Percentiles rank a stretch among this genome's conserved stretches.
Conservation (phyloP, 1,284 basidiomycete species). For the Pseudozyma thailandica region DNA sequence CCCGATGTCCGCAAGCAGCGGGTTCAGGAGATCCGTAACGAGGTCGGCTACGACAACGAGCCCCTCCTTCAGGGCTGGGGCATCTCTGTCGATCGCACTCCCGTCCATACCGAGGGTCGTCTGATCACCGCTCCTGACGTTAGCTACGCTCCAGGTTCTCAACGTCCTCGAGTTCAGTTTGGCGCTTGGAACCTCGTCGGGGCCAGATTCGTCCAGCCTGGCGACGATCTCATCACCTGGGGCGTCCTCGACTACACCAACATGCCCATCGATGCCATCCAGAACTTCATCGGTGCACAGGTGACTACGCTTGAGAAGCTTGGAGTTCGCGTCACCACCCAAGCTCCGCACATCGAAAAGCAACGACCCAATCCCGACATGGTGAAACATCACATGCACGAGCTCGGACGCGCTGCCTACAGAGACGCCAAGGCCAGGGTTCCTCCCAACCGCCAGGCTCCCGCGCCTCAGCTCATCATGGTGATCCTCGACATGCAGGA, state of each 20-base stretch:
- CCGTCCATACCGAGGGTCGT: slow-evolving; percentile 67
- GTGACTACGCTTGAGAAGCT: slow-evolving; percentile 14
- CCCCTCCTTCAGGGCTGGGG: slow-evolving; percentile 67
- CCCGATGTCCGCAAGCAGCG: slow-evolving; percentile 39
- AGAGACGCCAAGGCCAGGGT: slow-evolving; percentile 11
- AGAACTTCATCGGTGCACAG: slow-evolving; percentile 24
- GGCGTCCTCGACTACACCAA: slow-evolving; percentile 50
- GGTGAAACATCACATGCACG: slow-evolving; percentile 15
- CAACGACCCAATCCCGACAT: slow-evolving; percentile 1
- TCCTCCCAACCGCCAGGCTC: slow-evolving; percentile 5
- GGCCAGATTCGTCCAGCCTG: slow-evolving; percentile 33
- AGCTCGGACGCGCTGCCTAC: slow-evolving; percentile 20
- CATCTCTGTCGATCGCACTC: slow-evolving; percentile 65
- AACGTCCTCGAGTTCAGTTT: slow-evolving; percentile 67
- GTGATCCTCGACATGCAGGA: slow-evolving; percentile 56
- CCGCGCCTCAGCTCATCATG: slow-evolving; percentile 51
- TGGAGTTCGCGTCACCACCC: slow-evolving; percentile 34
- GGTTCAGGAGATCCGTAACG: slow-evolving; percentile 38
- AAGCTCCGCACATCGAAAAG: slow-evolving; percentile 12
- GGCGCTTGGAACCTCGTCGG: slow-evolving; percentile 56
- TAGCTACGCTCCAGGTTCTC: slow-evolving; percentile 42
- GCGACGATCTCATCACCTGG: slow-evolving; percentile 36
- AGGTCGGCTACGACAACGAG: slow-evolving; percentile 48
- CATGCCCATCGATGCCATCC: slow-evolving; percentile 5
- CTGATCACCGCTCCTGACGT: slow-evolving; percentile 65